Evolutionary conservation across 1,284 basidiomycete species (phyloP), one percentile per base, ranked within the genome.

Genomic region (Leccinum pachyderme): DNA sequence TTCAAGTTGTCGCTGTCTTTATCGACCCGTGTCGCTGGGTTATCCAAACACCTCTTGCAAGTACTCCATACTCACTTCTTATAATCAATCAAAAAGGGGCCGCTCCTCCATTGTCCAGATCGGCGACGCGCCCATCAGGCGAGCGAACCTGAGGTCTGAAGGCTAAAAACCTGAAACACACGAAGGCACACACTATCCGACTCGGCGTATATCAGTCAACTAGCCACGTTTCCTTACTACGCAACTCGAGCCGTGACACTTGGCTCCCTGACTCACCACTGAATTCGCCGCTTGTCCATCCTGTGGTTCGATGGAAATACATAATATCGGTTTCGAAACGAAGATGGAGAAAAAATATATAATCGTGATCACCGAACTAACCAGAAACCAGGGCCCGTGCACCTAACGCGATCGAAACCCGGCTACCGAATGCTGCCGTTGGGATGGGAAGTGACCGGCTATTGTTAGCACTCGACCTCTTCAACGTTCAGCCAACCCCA

Each of bases 311-410:
- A 6, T n/a, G 27, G 22, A 12, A 39, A 31, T 18, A 18, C 18
- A 18, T 31, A 18, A 29, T 28, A 28, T 31, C 27, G 11, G 28
- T 47, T 15, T 44, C 11, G n/a, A 32, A 39, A 28, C 25, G 18
- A 33, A 32, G 28, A 27, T 25, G 35, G 5, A 37, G 7, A 32
- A 27, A 5, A 28, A 9, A 22, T 13, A 4, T 24, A 24, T 33
- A 18, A 18, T 24, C 24, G 18, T 54, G 41, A 59, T 59, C 51
- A 59, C 54, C 61, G 61, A 63, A 45, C 54, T 18, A 39, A 33
- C 49, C 49, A 18, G 35, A 55, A 39, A 51, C 49, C 43, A 51
- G 54, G 51, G 53, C 33, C 32, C 28, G 24, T 15, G 49, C 32
- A 33, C 46, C 49, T 56, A 12, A 25, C 32, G 11, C 18, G 41